phyloP scores from a whole-genome alignment of 2,329 filamentous ascomycete genomes.

The Trichoderma koningii region DNA sequence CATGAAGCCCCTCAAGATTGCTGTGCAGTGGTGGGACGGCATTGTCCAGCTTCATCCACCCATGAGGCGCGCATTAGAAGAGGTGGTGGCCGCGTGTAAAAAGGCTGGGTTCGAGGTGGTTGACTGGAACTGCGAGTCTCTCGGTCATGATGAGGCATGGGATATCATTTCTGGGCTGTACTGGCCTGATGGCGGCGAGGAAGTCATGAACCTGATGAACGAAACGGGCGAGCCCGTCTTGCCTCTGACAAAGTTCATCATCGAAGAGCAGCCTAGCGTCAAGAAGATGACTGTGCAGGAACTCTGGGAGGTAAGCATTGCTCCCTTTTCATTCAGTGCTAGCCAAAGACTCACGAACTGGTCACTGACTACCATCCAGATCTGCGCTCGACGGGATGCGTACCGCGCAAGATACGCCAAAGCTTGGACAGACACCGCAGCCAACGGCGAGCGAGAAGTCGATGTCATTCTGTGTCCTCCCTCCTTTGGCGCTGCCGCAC shows the following conservation, averaged over 20 bases:
- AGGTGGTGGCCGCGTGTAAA: slow-evolving; percentile 53
- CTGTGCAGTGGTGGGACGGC: slow-evolving; percentile 59
- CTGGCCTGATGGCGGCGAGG: slow-evolving; percentile 19
- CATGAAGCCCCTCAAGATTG: slow-evolving; percentile 57
- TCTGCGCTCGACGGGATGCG: slow-evolving; percentile 15
- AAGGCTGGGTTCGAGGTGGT: slow-evolving; percentile 56
- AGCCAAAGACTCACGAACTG: too few species aligned
- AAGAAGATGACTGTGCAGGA: slow-evolving; percentile 17
- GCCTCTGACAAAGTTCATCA: slow-evolving; percentile 19
- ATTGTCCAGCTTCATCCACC: slow-evolving; percentile 63
- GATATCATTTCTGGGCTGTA: slow-evolving; percentile 17
- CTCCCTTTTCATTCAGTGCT: too few species aligned
- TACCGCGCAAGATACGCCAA: slow-evolving; percentile 21
- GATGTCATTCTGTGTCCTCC: slow-evolving; percentile 34
- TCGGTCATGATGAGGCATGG: slow-evolving; percentile 53
- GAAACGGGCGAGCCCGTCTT: slow-evolving; percentile 39
- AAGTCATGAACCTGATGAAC: slow-evolving; percentile 33
- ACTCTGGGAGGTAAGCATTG: slow-evolving; percentile 15
- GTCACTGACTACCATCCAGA: background rate
- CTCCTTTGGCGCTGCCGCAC: slow-evolving; percentile 52
- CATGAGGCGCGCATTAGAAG: slow-evolving; percentile 56
- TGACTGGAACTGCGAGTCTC: slow-evolving; percentile 53
- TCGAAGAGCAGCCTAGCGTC: slow-evolving; percentile 19
- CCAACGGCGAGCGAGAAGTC: slow-evolving; percentile 15
- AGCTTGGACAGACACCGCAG: slow-evolving; percentile 19